Evolutionary conservation across 306 rosid genomes (phyloP), one percentile per base, ranked within the genome.

Genomic region (Hippophae gyantsensis): DNA sequence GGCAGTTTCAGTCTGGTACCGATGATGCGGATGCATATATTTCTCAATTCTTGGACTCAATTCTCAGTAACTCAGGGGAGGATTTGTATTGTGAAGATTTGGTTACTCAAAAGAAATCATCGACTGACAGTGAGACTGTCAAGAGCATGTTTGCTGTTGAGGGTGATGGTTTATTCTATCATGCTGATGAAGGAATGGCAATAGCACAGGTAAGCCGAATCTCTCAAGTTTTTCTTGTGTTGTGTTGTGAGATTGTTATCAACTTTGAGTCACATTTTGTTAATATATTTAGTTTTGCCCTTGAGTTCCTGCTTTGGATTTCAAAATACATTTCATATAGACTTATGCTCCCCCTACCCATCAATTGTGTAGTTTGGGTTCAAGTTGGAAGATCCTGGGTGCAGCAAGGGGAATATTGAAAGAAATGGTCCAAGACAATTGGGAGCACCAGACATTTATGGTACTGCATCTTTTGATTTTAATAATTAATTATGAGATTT

Each of bases 31-130:
- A 71, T 40, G 52, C 38, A 32, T 32, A 58, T 44, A 42, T 85
- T 52, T 18, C 84, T 32, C 84, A 79, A 43, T 72, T 76, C 63
- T 52, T 90, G 41, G 56, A 77, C 58, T 55, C 83, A 25, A 3
- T 72, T 61, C 48, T 76, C 23, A 25, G 64, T 58, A 64, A 62
- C 66, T 71, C 79, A 56, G 86, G 70, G 56, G 87, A 70, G 48
- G 82, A 63, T 13, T 46, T 32, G 38, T 32, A 32, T 4, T 32
- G 38, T 32, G 38, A 32, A 32, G 38, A 32, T 32, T 32, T 67
- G 47, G 57, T 18, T 58, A 7, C 51, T 68, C 76, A 32, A 32
- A 32, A 32, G 38, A 32, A 32, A 2, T 32, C 38, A 32, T 32
- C 0, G 38, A 32, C 38, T 32, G 38, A 32, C 3, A 32, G 38